These are phyloP conservation scores for Pelargonium nanum DNA, from an alignment of 345 rosid genomes.

Conservation along the genomic window DNA sequence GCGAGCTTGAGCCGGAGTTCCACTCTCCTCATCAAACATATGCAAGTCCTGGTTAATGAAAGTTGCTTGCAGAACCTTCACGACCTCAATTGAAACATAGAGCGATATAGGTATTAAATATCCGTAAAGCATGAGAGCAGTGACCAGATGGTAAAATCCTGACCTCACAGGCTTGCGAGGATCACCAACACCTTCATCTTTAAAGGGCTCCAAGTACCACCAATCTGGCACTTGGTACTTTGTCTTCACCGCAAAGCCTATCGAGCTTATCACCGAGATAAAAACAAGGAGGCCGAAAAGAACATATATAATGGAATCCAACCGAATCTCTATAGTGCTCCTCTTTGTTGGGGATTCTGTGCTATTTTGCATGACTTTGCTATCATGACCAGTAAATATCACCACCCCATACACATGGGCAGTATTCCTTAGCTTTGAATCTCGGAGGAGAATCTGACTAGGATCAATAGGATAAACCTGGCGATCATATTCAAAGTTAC, in stretches of 20 bases:
- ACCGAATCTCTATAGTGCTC: constrained; percentile 70
- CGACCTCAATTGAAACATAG: constrained; percentile 92
- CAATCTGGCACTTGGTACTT: constrained; percentile 65
- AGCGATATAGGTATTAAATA: constrained; percentile 94
- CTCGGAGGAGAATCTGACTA: constrained; percentile 85
- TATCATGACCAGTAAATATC: constrained; percentile 81
- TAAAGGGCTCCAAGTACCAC: constrained; percentile 63
- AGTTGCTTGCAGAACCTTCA: constrained; percentile 90
- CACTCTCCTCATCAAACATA: constrained; percentile 87
- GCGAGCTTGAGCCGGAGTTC: constrained; percentile 74
- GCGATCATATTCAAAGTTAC: constrained; percentile 55
- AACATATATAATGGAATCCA: constrained; percentile 86
- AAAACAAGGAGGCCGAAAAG: constrained; percentile 61
- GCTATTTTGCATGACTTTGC: constrained; percentile 91
- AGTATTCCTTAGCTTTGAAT: constrained; percentile 92
- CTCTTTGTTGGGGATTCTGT: constrained; percentile 85
- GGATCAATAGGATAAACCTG: constrained; percentile 71
- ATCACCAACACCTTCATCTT: constrained; percentile 40
- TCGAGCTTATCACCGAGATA: constrained; percentile 67
- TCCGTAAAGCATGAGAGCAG: constrained; percentile 96
- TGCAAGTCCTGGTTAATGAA: constrained; percentile 78
- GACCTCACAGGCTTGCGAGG: constrained; percentile 49
- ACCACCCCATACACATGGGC: constrained; percentile 68
- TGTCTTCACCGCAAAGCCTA: constrained; percentile 79
- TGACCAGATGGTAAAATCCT: constrained; percentile 70